A percentile compares a stretch with the other conserved stretches of the same genome.
These are phyloP conservation scores for Penicillium aurantiogriseum DNA, from an alignment of 2,329 filamentous ascomycete species.

Conservation along the genomic window DNA sequence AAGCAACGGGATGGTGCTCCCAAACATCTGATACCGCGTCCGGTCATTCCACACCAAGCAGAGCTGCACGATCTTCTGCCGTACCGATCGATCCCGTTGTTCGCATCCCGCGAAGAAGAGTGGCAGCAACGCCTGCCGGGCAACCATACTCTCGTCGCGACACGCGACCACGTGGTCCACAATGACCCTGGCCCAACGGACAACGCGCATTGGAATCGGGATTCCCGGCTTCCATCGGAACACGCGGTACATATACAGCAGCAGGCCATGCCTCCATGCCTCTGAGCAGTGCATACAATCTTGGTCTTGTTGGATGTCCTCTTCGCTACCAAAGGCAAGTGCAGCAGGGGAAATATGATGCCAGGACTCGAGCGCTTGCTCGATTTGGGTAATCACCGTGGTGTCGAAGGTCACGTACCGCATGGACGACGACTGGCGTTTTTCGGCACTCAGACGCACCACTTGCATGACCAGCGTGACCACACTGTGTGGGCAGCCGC, in stretches of 20 bases:
- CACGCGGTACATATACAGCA: background rate
- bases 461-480: background rate
- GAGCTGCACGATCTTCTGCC: background rate
- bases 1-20: background rate
- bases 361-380: background rate
- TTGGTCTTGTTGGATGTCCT: background rate
- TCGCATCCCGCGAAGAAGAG: background rate
- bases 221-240: background rate
- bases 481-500: background rate
- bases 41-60: background rate
- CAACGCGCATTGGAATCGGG: background rate
- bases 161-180: background rate
- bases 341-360: background rate
- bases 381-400: background rate
- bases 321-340: background rate
- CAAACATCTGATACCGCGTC: background rate
- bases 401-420: background rate
- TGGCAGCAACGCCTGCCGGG: background rate
- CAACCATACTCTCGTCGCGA: background rate
- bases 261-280: background rate
- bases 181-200: background rate
- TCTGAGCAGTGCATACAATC: background rate
- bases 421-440: background rate
- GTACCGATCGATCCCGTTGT: background rate
- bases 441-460: background rate